Base-by-base conservation (phyloP, 805 yeast genomes). In the Sugiyamaella boreocaroliniensis region DNA sequence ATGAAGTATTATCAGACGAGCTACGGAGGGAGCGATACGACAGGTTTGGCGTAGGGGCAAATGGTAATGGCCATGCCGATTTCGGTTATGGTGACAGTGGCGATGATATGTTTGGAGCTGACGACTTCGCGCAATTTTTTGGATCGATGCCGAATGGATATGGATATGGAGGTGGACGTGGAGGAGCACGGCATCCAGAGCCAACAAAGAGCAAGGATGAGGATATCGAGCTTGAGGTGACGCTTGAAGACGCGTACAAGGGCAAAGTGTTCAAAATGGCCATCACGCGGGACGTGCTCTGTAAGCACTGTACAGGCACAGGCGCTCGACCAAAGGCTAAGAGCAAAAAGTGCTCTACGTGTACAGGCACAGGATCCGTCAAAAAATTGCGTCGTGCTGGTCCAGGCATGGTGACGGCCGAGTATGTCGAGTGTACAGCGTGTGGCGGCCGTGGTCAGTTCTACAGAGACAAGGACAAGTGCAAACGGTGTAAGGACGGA, bases 251-350 rank as follows among this genome's bases (percentile, higher is more conserved):
- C 54, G 68, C 87, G 43, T 89, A 80, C 73, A 81, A 80, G 58
- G 97, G 98, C 3, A 87, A 87, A 65, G 79, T 83, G 8, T 76
- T 89, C 56, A 86, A 86, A 64, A 78, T 86, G 62, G 77, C 86
- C 2, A 77, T 86, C 1, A 79, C 84, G 2, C 78, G 97, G 65
- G 79, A 85, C 61, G 74, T 85, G 9, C 68, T 89, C 1, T 92
- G 99, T 72, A 67, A 75, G 4, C 63, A 69, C 40, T 92, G 99
- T 70, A 71, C 76, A 42, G 97, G 97, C 10, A 69, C 78, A 0
- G 97, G 97, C 1, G 82, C 86, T 54, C 81, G 78, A 57, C 68
- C 81, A 57, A 71, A 77, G 58, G 85, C 90, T 2, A 73, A 69
- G 9, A 67, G 76, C 18, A 74, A 75, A 42, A 64, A 64, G 40